These are phyloP conservation scores for Monilinia fructicola DNA, from an alignment of 2,329 filamentous ascomycete species.

Conservation along the genomic window DNA sequence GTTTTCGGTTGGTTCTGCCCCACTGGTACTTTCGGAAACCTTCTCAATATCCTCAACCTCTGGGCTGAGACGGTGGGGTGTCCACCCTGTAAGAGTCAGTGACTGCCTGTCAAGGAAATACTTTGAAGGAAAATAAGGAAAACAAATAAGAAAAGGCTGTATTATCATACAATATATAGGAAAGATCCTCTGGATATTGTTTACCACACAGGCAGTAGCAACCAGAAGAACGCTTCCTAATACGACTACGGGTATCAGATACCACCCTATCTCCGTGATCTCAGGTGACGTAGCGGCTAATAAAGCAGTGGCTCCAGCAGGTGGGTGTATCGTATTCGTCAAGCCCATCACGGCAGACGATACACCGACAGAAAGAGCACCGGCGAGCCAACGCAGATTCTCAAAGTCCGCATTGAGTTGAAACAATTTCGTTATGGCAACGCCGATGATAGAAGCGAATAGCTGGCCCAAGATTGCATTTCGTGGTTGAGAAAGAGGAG, in stretches of 20 bases:
- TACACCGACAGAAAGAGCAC: slow-evolving; percentile 62
- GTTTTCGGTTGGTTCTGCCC: neutral
- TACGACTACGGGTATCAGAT: slow-evolving; percentile 61
- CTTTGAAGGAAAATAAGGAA: neutral
- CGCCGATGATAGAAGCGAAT: slow-evolving; percentile 59
- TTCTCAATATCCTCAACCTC: slow-evolving; percentile 12
- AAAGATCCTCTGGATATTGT: slow-evolving; percentile 64
- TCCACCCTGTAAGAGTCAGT: slow-evolving; percentile 43
- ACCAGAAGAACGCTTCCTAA: slow-evolving; percentile 63
- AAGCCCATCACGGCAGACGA: slow-evolving; percentile 65
- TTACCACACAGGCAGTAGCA: slow-evolving; percentile 60
- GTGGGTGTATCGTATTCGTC: slow-evolving; percentile 72
- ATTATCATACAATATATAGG: slow-evolving; percentile 56
- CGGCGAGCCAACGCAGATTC: slow-evolving; percentile 61
- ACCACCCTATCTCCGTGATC: slow-evolving; percentile 64
- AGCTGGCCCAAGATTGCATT: slow-evolving; percentile 68
- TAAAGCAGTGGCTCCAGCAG: slow-evolving; percentile 71
- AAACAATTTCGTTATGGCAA: slow-evolving; percentile 66
- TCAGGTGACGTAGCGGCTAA: slow-evolving; percentile 61
- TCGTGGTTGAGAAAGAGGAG: slow-evolving; percentile 70
- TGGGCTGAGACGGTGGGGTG: neutral
- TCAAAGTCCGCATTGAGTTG: slow-evolving; percentile 48
- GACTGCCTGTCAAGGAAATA: neutral
- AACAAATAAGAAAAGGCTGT: neutral
- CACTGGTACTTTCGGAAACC: neutral